A percentile compares a stretch with the other conserved stretches of the same genome.
phyloP scores from a whole-genome alignment of 139 green algal genomes.

The Chlorella sp. region DNA sequence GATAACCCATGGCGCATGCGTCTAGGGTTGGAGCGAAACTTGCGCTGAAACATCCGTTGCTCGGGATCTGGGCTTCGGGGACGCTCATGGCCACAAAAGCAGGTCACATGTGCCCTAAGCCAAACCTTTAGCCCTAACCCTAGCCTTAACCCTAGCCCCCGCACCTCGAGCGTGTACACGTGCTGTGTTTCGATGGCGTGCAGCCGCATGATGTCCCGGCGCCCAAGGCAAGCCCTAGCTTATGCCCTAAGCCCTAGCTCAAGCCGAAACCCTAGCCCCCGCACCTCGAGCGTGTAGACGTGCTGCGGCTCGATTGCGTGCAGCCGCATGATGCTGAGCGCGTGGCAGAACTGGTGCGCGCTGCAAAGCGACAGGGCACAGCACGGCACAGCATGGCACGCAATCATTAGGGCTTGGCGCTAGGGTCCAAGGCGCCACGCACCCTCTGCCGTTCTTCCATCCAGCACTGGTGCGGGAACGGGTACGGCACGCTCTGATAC shows the following conservation, averaged over 20 bases:
- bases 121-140: no score
- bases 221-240: not conserved
- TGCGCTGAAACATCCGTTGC: no score
- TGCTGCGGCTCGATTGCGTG: constrained; percentile 39
- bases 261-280: not conserved
- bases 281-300: not conserved
- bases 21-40: no score
- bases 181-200: constrained; percentile 38
- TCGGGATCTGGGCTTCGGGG: no score
- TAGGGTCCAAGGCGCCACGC: no score
- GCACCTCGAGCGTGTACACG: not conserved
- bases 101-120: no score
- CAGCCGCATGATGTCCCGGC: constrained; percentile 43
- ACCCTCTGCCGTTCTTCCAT: no score
- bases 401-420: no score
- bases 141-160: no score
- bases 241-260: not conserved
- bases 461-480: not conserved
- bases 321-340: constrained; percentile 45
- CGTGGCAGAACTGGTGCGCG: constrained; percentile 53
- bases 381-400: not conserved
- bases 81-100: no score
- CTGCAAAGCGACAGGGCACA: not conserved
- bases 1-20: no score
- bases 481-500: not conserved